Conservation (phyloP, 768 basidiomycete genomes). For the Polyporus arcularius region DNA sequence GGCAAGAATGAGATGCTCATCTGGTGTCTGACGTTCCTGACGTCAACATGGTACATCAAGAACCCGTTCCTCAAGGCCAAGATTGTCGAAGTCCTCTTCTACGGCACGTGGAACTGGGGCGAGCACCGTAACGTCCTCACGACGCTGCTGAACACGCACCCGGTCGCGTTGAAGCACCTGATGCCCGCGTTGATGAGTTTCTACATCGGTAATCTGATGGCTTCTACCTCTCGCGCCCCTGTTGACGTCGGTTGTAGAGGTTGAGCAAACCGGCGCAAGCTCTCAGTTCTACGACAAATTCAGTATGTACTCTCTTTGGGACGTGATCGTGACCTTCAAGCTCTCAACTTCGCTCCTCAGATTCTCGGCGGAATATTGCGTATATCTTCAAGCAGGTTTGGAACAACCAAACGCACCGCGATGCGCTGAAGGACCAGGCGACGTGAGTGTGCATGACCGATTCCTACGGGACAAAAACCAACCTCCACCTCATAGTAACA, state of each 20-base stretch:
- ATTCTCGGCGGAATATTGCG: conserved; percentile 76
- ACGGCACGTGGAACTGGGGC: conserved; percentile 64
- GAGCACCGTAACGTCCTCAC: conserved; percentile 77
- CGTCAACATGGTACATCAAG: conserved; percentile 97
- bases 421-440: conserved; percentile 81
- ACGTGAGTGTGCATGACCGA: conserved; percentile 46
- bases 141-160: conserved; percentile 79
- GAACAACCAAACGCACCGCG: conserved; percentile 86
- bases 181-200: conserved; percentile 92
- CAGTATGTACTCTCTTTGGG: conserved; percentile 52
- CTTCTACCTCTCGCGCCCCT: too few relatives aligned
- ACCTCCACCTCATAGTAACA: conserved; percentile 41
- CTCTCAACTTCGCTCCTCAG: background rate
- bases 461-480: background rate
- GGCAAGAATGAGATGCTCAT: conserved; percentile 87
- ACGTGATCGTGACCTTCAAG: too few relatives aligned
- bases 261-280: conserved; percentile 95
- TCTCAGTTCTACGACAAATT: conserved; percentile 99
- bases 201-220: conserved; percentile 74
- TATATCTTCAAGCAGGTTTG: conserved; percentile 88
- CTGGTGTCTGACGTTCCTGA: conserved; percentile 88
- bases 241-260: conserved; percentile 56
- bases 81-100: conserved; percentile 87
- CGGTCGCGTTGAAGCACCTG: conserved; percentile 81
- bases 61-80: conserved; percentile 98